phyloP scores from a whole-genome alignment of 2,329 filamentous ascomycete genomes.

The Mycogone perniciosa region DNA sequence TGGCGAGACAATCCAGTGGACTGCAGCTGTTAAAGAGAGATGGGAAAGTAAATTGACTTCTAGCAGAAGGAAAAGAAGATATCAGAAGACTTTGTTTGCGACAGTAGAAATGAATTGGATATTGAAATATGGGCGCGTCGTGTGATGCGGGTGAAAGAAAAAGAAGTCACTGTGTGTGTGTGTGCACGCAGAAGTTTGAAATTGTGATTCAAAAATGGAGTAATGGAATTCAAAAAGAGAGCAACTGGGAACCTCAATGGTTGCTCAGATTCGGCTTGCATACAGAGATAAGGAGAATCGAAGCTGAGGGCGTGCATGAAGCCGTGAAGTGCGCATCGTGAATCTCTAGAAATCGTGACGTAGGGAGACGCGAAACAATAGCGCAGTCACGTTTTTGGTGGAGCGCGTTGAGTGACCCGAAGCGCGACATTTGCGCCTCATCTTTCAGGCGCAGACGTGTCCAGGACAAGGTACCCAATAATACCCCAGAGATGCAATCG shows the following conservation, averaged over 20 bases:
- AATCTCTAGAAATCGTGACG: slow-evolving; percentile 19
- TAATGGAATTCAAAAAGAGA: neutral
- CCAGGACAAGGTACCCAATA: slow-evolving; percentile 2
- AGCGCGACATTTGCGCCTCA: neutral
- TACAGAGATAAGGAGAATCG: neutral
- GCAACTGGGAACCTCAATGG: neutral
- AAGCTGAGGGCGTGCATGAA: neutral
- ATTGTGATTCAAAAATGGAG: slow-evolving; percentile 3
- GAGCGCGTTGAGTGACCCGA: slow-evolving; percentile 15
- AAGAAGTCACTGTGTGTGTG: neutral
- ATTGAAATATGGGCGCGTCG: neutral
- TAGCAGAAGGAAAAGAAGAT: neutral
- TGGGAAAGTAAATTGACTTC: too few relatives aligned
- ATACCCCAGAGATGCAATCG: slow-evolving; percentile 3
- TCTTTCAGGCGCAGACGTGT: neutral
- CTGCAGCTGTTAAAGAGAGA: neutral
- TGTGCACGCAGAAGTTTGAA: neutral
- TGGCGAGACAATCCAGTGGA: neutral
- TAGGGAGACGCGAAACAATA: slow-evolving; percentile 28
- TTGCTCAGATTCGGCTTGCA: neutral
- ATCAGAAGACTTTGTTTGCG: neutral
- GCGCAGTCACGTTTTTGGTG: slow-evolving; percentile 26
- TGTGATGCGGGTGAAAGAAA: neutral
- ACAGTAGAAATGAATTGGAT: neutral
- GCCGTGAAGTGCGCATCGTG: slow-evolving; percentile 4